Evolutionary conservation across 2,329 filamentous ascomycete species (phyloP), one percentile per base, ranked within the genome.

Genomic region (Diaporthe helianthi): DNA sequence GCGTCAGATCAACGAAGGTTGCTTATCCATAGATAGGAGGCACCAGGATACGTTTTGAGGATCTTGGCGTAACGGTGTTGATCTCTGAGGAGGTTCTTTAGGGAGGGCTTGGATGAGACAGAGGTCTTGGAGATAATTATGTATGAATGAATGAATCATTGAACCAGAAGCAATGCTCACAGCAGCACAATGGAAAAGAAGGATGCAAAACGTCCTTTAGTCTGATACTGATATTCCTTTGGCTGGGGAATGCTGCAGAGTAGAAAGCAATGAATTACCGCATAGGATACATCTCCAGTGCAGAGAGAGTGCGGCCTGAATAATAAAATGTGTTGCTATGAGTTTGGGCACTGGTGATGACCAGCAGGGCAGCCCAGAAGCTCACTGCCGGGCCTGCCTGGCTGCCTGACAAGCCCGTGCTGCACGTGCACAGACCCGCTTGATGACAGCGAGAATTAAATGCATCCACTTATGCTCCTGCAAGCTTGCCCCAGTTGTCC

Each of bases 401-500:
- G n/a, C n/a, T n/a, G n/a, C n/a, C n/a, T n/a, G n/a, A 38, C 36
- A 38, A 19, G 44, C 41, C 58, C 44, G 41, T 52, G 24, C 13
- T 29, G 10, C 12, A 12, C 44, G 29, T 24, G 58, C 58, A 63
- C 58, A 33, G 58, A 36, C 58, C 58, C 58, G 36, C 58, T 49
- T n/a, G 41, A 61, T 22, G 58, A 26, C 41, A 33, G 22, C 47
- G 58, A 36, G 58, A 24, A 44, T n/a, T n/a, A n/a, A 36, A 13
- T 49, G 58, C 58, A 49, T 63, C 58, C 58, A 63, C 58, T 63
- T 46, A 36, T 15, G n/a, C 58, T 63, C 58, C 55, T n/a, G n/a
- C 44, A 49, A 63, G 58, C 58, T 63, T 47, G 58, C 41, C 38
- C 58, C 41, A 33, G 19, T 33, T 47, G 58, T 46, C 58, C 58